Percentiles rank a stretch among this genome's conserved stretches.
phyloP scores from a whole-genome alignment of 2,329 filamentous ascomycete species.

The Fusarium falciforme region DNA sequence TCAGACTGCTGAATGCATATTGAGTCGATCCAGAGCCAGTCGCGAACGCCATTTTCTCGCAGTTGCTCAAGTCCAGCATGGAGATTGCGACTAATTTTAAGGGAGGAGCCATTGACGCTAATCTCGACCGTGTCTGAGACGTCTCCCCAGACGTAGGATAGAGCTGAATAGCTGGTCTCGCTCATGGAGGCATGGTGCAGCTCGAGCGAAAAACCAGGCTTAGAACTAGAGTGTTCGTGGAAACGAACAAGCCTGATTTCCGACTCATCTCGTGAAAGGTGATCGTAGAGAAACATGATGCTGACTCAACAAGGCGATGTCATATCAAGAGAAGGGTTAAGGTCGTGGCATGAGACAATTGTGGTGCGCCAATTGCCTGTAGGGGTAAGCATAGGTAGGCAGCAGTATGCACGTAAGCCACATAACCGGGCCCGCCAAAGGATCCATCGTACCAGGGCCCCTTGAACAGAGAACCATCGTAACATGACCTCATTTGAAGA shows the following conservation, averaged over 20 bases:
- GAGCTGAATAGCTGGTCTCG: neutral
- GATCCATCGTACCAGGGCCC: neutral
- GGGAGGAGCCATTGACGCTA: neutral
- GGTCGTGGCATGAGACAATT: neutral
- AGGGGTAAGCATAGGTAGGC: neutral
- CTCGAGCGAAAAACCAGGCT: neutral
- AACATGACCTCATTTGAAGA: too few species aligned
- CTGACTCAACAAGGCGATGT: neutral
- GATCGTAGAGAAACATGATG: neutral
- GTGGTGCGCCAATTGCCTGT: neutral
- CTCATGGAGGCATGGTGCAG: neutral
- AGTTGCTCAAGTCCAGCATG: neutral
- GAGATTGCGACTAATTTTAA: neutral
- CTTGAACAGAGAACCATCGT: neutral
- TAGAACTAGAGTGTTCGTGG: fast-evolving
- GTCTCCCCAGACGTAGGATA: neutral
- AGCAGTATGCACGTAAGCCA: neutral
- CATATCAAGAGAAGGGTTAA: neutral
- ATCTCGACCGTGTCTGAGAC: neutral
- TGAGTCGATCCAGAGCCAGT: neutral
- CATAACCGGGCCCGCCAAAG: neutral
- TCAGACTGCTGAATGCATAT: constrained; percentile 2
- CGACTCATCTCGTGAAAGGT: neutral
- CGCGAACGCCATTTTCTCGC: neutral
- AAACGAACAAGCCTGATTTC: neutral